Percentiles rank a stretch among this genome's conserved stretches.
These are phyloP conservation scores for Gracilaria vermiculophylla DNA, from an alignment of 23 red algal species.

Conservation along the genomic window DNA sequence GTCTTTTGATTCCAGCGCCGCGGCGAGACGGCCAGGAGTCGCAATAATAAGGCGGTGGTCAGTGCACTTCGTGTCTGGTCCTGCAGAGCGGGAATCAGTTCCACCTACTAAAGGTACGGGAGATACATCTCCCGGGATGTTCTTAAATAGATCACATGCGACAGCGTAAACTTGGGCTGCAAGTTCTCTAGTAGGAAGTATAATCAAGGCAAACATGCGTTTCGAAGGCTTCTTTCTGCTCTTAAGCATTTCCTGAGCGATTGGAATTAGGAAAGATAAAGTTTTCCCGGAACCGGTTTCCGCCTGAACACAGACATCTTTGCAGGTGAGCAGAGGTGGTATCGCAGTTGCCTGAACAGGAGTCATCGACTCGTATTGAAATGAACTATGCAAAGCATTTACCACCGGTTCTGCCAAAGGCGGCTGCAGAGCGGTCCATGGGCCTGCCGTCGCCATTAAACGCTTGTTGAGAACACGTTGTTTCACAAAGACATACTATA, in stretches of 20 bases:
- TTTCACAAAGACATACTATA: too few relatives aligned
- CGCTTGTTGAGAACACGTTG: too few relatives aligned
- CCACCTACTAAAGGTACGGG: conserved; percentile 69
- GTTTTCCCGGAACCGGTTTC: conserved; percentile 99
- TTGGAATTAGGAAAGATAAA: conserved; percentile 85
- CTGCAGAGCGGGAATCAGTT: background rate
- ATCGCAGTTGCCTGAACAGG: conserved; percentile 91
- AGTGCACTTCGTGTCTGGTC: background rate
- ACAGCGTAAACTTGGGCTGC: conserved; percentile 79
- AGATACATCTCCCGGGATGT: conserved; percentile 37
- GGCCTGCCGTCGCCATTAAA: conserved; percentile 4
- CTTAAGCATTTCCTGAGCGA: conserved; percentile 45
- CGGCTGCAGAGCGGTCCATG: background rate
- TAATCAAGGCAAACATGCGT: conserved; percentile 43
- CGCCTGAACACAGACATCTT: conserved; percentile 86
- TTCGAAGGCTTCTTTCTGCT: background rate
- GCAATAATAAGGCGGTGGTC: conserved; percentile 74
- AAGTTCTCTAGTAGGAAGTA: conserved; percentile 93
- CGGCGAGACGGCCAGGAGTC: conserved; percentile 84
- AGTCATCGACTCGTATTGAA: conserved; percentile 57
- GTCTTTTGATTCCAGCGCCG: conserved; percentile 39
- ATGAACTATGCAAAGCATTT: background rate
- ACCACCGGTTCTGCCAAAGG: background rate
- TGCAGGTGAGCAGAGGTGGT: conserved; percentile 67
- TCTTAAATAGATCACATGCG: conserved; percentile 60